Conservation (phyloP, 139 green algal species). For the Auxenochlorella pyrenoidosa region DNA sequence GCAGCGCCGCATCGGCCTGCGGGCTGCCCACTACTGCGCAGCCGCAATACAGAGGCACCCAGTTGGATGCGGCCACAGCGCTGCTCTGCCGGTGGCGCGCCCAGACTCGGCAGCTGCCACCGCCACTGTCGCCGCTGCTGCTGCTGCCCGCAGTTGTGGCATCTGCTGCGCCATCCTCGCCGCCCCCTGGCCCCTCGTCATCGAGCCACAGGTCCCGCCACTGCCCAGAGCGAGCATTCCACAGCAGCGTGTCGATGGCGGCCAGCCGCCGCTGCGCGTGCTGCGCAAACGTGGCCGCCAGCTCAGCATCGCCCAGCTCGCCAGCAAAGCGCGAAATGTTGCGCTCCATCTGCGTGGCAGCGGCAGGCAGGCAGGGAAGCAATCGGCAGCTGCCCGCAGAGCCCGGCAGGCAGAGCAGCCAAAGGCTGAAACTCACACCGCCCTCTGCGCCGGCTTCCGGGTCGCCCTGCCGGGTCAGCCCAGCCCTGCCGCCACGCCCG, state of each 20-base stretch:
- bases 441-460: no score
- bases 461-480: no score
- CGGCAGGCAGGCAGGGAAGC: not conserved
- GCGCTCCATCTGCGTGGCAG: constrained; percentile 55
- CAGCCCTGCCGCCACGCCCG: no score
- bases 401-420: no score
- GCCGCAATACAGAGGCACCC: constrained; percentile 85
- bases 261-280: constrained; percentile 35
- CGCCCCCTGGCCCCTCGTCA: not conserved
- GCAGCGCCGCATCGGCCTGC: constrained; percentile 28
- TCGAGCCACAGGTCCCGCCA: constrained; percentile 80
- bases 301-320: constrained; percentile 14
- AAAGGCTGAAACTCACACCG: no score
- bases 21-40: not conserved
- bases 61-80: constrained; percentile 81
- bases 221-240: constrained; percentile 59
- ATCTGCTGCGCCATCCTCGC: not conserved
- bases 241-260: constrained; percentile 80
- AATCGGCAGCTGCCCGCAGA: no score
- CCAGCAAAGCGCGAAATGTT: constrained; percentile 59
- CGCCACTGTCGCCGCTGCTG: not conserved
- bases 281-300: constrained; percentile 2
- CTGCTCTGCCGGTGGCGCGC: not conserved
- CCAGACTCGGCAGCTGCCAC: not conserved
- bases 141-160: not conserved